Evolutionary conservation across 176 grass and related monocot species (phyloP), one percentile per base, ranked within the genome.

Genomic region (Dendrocalamus sinicus): DNA sequence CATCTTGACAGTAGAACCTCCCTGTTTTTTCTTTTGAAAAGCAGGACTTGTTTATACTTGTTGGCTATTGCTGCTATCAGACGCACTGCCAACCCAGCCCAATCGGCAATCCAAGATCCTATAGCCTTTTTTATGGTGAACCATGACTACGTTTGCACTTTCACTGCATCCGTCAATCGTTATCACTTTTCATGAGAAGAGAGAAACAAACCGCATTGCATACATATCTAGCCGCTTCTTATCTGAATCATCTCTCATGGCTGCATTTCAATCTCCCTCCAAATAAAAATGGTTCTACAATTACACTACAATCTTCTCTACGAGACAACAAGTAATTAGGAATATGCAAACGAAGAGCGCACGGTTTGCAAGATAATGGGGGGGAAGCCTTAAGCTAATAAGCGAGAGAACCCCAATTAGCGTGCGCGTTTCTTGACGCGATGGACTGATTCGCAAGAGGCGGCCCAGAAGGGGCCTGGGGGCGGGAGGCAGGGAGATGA

Each of bases 61-160:
- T 60, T 37, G n/a, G n/a, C 4, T 53, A 65, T 17, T 43, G 68
- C 46, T 89, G 37, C 39, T 53, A 15, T 50, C 67, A 58, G 26
- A 58, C 39, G 26, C 67, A 78, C 66, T 51, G 12, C 9, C 9
- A 43, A 80, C 47, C 40, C 44, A 57, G 41, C 50, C 19, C 1
- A 39, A 74, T 47, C 48, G 12, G 60, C 43, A 16, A 47, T 16
- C 10, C 24, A 23, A 70, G 7, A 67, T 43, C 15, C 48, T 47
- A 30, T 10, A 89, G 4, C 68, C 12, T n/a, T 65, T 47, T 58
- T 26, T 54, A 26, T 72, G 80, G 81, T 70, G 35, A 20, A 37
- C 41, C 28, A 76, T 88, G 71, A 70, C 72, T 61, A 60, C 39
- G 72, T 26, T 22, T 47, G 39, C 86, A 52, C 64, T 72, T 60